phyloP scores from a whole-genome alignment of 2,329 filamentous ascomycete species.

The Myriosclerotinia duriaeana region DNA sequence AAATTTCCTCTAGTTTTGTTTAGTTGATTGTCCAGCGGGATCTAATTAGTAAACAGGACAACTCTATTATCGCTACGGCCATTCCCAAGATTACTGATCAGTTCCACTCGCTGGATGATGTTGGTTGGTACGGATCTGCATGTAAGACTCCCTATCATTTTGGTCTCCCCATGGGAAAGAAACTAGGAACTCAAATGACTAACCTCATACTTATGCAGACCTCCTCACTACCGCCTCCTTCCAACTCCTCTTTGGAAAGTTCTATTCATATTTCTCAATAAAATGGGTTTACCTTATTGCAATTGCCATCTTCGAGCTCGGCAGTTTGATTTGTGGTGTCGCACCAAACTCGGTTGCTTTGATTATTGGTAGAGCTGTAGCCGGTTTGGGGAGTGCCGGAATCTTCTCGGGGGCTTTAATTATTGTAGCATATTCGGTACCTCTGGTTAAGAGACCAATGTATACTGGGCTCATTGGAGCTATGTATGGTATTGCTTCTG shows the following conservation, averaged over 20 bases:
- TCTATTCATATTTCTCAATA: conserved; percentile 40
- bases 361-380: conserved; percentile 42
- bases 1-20: not conserved
- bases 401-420: conserved; percentile 37
- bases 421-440: conserved; percentile 30
- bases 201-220: conserved; percentile 1
- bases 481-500: conserved; percentile 50
- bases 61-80: conserved; percentile 46
- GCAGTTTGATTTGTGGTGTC: conserved; percentile 39
- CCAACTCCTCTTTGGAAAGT: conserved; percentile 39
- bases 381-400: conserved; percentile 37
- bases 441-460: conserved; percentile 29
- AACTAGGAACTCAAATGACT: not conserved
- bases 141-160: conserved; percentile 45
- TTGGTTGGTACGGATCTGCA: conserved; percentile 59
- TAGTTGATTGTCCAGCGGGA: too few relatives aligned
- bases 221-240: conserved; percentile 23
- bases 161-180: not conserved
- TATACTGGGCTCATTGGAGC: conserved; percentile 25
- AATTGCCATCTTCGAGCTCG: conserved; percentile 42
- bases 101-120: conserved; percentile 50
- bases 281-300: conserved; percentile 42
- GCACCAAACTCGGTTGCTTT: conserved; percentile 41
- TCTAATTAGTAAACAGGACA: conserved; percentile 16
- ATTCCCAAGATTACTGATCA: conserved; percentile 56